A percentile compares a stretch with the other conserved stretches of the same genome.
Evolutionary conservation across 2,329 filamentous ascomycete species (phyloP).

Genomic region (Fusarium sterilihyphosum): DNA sequence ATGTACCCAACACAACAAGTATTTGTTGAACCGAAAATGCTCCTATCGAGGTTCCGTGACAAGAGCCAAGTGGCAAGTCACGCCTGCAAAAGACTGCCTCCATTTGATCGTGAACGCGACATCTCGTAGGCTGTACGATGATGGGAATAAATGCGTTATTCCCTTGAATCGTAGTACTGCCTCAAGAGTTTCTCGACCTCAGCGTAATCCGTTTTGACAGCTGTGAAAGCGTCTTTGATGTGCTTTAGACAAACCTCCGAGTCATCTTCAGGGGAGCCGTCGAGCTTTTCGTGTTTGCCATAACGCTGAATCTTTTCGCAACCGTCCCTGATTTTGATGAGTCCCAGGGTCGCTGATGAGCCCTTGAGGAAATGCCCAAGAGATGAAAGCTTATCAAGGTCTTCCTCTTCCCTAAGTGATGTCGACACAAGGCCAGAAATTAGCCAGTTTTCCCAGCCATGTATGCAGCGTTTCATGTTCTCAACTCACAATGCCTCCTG

Average conservation of each 20-base stretch:
- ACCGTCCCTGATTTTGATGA: conserved; percentile 88
- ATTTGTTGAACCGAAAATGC: conserved; percentile 14
- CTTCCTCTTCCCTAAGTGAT: conserved; percentile 65
- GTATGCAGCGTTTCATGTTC: not conserved
- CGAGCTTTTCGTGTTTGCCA: conserved; percentile 82
- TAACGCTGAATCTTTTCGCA: conserved; percentile 98
- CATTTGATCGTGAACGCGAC: not conserved
- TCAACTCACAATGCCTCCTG: conserved; percentile 80
- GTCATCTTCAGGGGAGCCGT: conserved; percentile 74
- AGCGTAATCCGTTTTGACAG: conserved; percentile 80
- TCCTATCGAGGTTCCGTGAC: not conserved
- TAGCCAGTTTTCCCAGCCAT: not conserved
- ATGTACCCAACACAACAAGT: conserved; percentile 24
- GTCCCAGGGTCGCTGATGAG: conserved; percentile 91
- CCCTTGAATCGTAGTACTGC: conserved; percentile 65
- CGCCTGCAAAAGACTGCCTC: conserved; percentile 11
- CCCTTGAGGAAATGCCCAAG: conserved; percentile 98
- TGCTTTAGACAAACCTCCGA: conserved; percentile 73
- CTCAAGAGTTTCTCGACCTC: conserved; percentile 77
- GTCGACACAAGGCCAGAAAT: not conserved
- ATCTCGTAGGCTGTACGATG: conserved; percentile 12
- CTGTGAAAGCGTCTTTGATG: conserved; percentile 74
- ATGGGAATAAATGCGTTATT: conserved; percentile 14
- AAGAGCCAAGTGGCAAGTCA: not conserved
- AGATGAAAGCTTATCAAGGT: conserved; percentile 80